phyloP scores from a whole-genome alignment of 1,284 basidiomycete species.

The Leccinum pallidistipes region DNA sequence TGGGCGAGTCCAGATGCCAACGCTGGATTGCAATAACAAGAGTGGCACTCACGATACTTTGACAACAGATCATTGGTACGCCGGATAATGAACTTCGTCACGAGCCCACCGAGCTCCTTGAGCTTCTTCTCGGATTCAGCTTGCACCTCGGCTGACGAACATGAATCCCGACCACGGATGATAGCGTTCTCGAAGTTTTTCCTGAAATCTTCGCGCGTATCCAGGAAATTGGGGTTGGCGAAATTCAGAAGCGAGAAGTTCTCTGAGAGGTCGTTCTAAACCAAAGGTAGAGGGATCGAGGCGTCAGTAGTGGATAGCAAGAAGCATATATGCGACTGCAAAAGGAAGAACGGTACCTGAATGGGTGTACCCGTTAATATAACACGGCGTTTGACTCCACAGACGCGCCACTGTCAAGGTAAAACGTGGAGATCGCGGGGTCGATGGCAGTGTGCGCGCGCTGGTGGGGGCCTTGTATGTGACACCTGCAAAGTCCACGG shows the following conservation, averaged over 20 bases:
- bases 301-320: not conserved
- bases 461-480: too few relatives aligned
- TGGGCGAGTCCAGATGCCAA: slow-evolving; percentile 11
- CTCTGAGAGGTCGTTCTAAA: slow-evolving; percentile 92
- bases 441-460: too few relatives aligned
- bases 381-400: slow-evolving; percentile 82
- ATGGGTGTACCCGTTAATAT: slow-evolving; percentile 97
- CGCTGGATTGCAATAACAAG: not conserved
- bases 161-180: slow-evolving; percentile 90
- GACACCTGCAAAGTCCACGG: too few relatives aligned
- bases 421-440: too few relatives aligned
- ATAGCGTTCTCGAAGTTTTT: slow-evolving; percentile 97
- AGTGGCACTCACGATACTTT: slow-evolving; percentile 80
- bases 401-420: too few relatives aligned
- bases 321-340: slow-evolving; percentile 7
- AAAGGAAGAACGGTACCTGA: slow-evolving; percentile 50
- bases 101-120: slow-evolving; percentile 88
- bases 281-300: not conserved
- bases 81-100: slow-evolving; percentile 96
- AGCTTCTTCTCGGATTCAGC: slow-evolving; percentile 87
- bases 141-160: slow-evolving; percentile 84
- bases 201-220: slow-evolving; percentile 89
- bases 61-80: slow-evolving; percentile 96
- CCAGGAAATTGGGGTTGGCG: slow-evolving; percentile 95
- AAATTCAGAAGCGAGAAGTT: slow-evolving; percentile 97